Percentiles rank a stretch among this genome's conserved stretches.
These are phyloP conservation scores for Santalum album DNA, from an alignment of 164 flowering plant species.

Conservation along the genomic window DNA sequence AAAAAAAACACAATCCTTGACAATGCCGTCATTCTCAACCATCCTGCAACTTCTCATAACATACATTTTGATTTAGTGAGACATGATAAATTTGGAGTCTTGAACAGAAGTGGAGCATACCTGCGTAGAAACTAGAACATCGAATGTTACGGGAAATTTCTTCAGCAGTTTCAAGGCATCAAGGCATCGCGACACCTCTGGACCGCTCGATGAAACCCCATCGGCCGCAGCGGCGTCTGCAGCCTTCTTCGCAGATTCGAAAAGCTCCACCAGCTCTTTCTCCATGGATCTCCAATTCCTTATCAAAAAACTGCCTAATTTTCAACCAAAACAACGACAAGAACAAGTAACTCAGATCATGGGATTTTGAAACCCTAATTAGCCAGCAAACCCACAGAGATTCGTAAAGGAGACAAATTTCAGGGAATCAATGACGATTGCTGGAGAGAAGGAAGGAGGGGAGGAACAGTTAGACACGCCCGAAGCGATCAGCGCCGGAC, in stretches of 20 bases:
- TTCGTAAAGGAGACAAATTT: neutral
- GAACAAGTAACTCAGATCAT: no score
- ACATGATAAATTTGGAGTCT: no score
- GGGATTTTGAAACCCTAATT: neutral
- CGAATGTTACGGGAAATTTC: slow-evolving; percentile 54
- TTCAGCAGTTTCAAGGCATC: slow-evolving; percentile 59
- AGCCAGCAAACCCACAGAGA: neutral
- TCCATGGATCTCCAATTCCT: slow-evolving; percentile 35
- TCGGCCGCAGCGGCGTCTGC: slow-evolving; percentile 52
- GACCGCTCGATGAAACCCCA: slow-evolving; percentile 22
- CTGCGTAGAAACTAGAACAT: slow-evolving; percentile 74
- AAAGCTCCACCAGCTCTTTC: slow-evolving; percentile 65
- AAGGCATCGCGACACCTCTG: slow-evolving; percentile 63
- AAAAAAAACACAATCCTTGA: no score
- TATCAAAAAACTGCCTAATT: neutral
- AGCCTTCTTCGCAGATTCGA: slow-evolving; percentile 72
- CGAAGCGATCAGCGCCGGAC: no score
- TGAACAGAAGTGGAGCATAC: slow-evolving; percentile 16
- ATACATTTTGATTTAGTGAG: no score
- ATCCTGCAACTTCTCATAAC: no score
- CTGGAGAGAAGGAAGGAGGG: no score
- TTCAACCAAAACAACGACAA: neutral
- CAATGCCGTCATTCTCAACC: no score
- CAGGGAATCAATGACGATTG: neutral
- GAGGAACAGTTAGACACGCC: no score